Evolutionary conservation across 257 asterid species (phyloP), one percentile per base, ranked within the genome.

Genomic region (Solanum peruvianum): DNA sequence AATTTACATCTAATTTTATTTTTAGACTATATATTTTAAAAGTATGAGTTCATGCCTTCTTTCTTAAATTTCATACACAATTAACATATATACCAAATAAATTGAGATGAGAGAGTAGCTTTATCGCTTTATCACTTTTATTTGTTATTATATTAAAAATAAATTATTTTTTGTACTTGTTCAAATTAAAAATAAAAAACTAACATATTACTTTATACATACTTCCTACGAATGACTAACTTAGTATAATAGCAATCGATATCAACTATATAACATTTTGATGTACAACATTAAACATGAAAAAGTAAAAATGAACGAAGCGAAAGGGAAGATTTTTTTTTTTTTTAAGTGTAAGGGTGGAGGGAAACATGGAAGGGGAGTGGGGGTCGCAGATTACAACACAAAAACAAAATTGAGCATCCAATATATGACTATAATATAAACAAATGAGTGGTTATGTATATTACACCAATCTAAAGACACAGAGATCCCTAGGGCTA

Each of bases 311-410:
- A 2, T n/a, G 7, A 5, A 64, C 8, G 8, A 11, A n/a, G 0
- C 9, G 8, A 5, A 11, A 52, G 1, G 7, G 0, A 35, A 1
- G 7, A 35, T 35, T 35, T 35, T 1, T 13, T 49, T 49, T 52
- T 31, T 20, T 31, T 31, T 31, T 0, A n/a, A 84, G 64, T 62
- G 87, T 6, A 39, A 20, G 44, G 44, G 29, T 42, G 44, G 87
- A 84, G 80, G 87, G 87, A 84, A 67, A 67, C 87, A 39, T 66
- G 87, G 87, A 66, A 47, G 21, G 66, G 4, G 80, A 7, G 31
- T 84, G 80, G 75, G 39, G 25, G 87, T 67, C 78, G 42, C 80
- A 66, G 0, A 47, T 80, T 10, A 84, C 44, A 66, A 66, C 86
- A 62, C 58, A 60, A 23, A 66, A 56, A 62, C 56, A 67, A 29